phyloP scores from a whole-genome alignment of 2,329 filamentous ascomycete genomes.

The Aspergillus melleus region DNA sequence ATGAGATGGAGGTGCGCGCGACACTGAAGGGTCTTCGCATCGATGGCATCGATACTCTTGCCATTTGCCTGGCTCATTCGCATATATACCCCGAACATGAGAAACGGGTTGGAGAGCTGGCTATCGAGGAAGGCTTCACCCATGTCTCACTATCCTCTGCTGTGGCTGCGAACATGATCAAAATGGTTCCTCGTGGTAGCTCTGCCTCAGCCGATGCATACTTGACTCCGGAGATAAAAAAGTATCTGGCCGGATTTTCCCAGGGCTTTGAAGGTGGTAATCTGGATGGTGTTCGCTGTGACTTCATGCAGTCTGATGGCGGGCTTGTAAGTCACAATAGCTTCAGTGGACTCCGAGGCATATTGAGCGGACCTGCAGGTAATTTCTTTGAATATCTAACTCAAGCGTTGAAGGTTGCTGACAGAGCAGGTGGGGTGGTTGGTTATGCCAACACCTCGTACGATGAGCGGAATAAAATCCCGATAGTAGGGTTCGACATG shows the following conservation, averaged over 20 bases:
- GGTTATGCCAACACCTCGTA: conserved; percentile 88
- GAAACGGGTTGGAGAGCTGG: conserved; percentile 69
- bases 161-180: conserved; percentile 60
- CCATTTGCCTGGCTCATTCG: conserved; percentile 67
- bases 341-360: neutral
- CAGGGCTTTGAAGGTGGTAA: neutral
- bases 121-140: conserved; percentile 71
- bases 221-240: neutral
- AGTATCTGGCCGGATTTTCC: neutral
- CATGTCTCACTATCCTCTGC: conserved; percentile 75
- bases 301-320: neutral
- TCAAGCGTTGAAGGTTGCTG: neutral
- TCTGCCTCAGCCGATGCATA: conserved; percentile 70
- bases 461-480: conserved; percentile 72
- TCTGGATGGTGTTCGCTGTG: neutral
- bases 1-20: conserved; percentile 50
- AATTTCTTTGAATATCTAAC: conserved; percentile 63
- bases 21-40: conserved; percentile 56
- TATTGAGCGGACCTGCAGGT: conserved; percentile 51
- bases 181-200: conserved; percentile 68
- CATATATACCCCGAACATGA: conserved; percentile 86
- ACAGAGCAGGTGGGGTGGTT: conserved; percentile 78
- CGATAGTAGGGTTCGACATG: conserved; percentile 93
- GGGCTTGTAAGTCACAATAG: neutral
- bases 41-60: conserved; percentile 37